Conservation (phyloP, 768 basidiomycete species). For the Omphalotus guepiniiformis region DNA sequence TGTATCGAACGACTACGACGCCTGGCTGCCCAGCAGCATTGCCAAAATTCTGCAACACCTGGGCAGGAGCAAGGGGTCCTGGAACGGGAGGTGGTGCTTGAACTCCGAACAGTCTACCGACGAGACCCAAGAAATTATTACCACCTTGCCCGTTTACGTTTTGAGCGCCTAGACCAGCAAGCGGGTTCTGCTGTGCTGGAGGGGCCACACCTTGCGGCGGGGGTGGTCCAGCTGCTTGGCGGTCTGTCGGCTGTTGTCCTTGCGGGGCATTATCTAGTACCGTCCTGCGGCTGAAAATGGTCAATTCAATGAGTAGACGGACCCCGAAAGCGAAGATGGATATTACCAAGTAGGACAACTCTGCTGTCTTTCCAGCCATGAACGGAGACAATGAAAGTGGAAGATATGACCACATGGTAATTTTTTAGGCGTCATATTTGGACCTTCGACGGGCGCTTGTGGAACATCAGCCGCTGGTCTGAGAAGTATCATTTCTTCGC, state of each 20-base stretch:
- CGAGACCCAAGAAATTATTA: slow-evolving; percentile 43
- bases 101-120: slow-evolving; percentile 55
- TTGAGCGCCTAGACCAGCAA: slow-evolving; percentile 24
- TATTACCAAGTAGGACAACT: slow-evolving; percentile 97
- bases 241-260: slow-evolving; percentile 23
- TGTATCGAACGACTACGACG: slow-evolving; percentile 58
- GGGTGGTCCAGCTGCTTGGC: slow-evolving; percentile 15
- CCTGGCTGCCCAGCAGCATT: slow-evolving; percentile 37
- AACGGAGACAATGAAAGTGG: slow-evolving; percentile 95
- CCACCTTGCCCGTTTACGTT: slow-evolving; percentile 37
- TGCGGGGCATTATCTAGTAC: slow-evolving; percentile 54
- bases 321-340: slow-evolving; percentile 2
- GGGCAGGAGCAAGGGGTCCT: slow-evolving; percentile 28
- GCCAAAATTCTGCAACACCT: slow-evolving; percentile 24
- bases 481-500: slow-evolving; percentile 83
- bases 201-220: slow-evolving; percentile 29
- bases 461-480: slow-evolving; percentile 19
- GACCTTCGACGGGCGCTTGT: slow-evolving; percentile 49
- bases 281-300: slow-evolving; percentile 59
- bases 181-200: slow-evolving; percentile 18
- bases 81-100: slow-evolving; percentile 38
- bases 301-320: slow-evolving; percentile 11
- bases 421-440: slow-evolving; percentile 95
- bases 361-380: slow-evolving; percentile 98
- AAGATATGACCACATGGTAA: slow-evolving; percentile 96